Evolutionary conservation across 1,284 basidiomycete genomes (phyloP).

Genomic region (Porodaedalea pini): DNA sequence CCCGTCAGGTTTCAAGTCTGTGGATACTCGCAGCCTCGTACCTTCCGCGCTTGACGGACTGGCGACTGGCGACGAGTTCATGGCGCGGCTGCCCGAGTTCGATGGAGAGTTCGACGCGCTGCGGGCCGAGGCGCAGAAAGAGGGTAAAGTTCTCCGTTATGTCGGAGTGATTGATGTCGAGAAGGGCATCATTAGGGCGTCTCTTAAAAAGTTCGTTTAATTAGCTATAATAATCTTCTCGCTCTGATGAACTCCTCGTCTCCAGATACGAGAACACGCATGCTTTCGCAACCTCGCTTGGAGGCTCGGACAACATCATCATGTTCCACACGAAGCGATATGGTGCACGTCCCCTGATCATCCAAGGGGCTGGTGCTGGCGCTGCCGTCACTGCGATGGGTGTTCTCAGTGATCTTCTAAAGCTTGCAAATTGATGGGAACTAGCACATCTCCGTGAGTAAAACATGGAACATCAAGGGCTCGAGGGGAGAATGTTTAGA

Average conservation of each 20-base stretch:
- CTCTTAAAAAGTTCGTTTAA: conserved; percentile 71
- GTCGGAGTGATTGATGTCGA: conserved; percentile 92
- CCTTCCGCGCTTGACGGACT: conserved; percentile 71
- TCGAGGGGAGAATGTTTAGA: no score
- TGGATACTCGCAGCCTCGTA: conserved; percentile 84
- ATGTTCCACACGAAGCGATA: conserved; percentile 95
- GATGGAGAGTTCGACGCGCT: conserved; percentile 79
- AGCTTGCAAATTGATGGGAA: conserved; percentile 37
- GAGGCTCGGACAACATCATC: conserved; percentile 97
- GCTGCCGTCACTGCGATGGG: conserved; percentile 99
- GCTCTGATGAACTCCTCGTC: conserved; percentile 13
- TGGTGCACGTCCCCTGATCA: conserved; percentile 78
- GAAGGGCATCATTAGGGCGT: conserved; percentile 75
- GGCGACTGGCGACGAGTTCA: conserved; percentile 76
- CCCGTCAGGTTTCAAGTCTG: conserved; percentile 71
- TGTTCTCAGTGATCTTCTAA: conserved; percentile 80
- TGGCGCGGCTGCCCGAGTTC: conserved; percentile 77
- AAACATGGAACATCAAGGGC: background rate
- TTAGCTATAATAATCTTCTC: background rate
- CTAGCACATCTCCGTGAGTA: no score
- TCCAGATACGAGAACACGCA: conserved; percentile 82
- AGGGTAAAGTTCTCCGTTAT: conserved; percentile 85
- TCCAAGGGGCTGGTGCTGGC: conserved; percentile 95
- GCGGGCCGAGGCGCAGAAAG: conserved; percentile 70
- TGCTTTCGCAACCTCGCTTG: conserved; percentile 92